phyloP scores from a whole-genome alignment of 352 stramenopile species.

The Phytophthora crassamura region DNA sequence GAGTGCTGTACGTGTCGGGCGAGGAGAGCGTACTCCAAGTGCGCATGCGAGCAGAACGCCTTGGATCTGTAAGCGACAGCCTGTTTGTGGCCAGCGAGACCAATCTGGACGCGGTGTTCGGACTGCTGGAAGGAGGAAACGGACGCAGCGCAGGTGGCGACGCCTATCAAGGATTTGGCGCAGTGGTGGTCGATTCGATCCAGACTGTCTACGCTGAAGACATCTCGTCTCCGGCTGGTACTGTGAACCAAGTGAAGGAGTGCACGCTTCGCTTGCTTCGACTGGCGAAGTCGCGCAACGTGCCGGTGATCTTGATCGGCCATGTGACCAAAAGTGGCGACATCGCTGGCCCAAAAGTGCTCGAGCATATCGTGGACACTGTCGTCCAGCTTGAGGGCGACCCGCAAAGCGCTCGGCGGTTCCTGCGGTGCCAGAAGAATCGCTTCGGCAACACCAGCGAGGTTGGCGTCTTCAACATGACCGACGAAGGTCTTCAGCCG shows the following conservation, averaged over 20 bases:
- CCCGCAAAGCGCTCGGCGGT: constrained; percentile 81
- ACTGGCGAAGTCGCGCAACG: constrained; percentile 91
- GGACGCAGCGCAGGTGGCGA: not conserved
- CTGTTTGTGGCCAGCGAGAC: constrained; percentile 88
- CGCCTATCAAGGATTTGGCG: constrained; percentile 46
- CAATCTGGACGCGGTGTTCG: constrained; percentile 80
- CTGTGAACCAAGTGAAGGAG: constrained; percentile 95
- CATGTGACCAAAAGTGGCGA: constrained; percentile 98
- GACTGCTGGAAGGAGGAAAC: constrained; percentile 54
- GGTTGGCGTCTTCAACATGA: constrained; percentile 97
- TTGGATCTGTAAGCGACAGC: constrained; percentile 70
- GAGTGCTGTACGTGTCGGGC: constrained; percentile 96
- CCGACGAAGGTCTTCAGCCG: constrained; percentile 77
- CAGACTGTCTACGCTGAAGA: constrained; percentile 95
- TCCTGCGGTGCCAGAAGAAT: constrained; percentile 96
- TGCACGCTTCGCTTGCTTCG: constrained; percentile 94
- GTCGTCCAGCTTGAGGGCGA: constrained; percentile 96
- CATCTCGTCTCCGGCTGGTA: constrained; percentile 78
- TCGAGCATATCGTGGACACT: constrained; percentile 94
- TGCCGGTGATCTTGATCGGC: constrained; percentile 95
- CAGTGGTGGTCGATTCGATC: constrained; percentile 96
- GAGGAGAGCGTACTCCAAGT: constrained; percentile 98
- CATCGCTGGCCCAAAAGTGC: constrained; percentile 94
- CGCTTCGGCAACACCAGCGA: constrained; percentile 96
- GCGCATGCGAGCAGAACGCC: constrained; percentile 90